phyloP scores from a whole-genome alignment of 2,329 filamentous ascomycete genomes.

The Pseudogymnoascus sp. region DNA sequence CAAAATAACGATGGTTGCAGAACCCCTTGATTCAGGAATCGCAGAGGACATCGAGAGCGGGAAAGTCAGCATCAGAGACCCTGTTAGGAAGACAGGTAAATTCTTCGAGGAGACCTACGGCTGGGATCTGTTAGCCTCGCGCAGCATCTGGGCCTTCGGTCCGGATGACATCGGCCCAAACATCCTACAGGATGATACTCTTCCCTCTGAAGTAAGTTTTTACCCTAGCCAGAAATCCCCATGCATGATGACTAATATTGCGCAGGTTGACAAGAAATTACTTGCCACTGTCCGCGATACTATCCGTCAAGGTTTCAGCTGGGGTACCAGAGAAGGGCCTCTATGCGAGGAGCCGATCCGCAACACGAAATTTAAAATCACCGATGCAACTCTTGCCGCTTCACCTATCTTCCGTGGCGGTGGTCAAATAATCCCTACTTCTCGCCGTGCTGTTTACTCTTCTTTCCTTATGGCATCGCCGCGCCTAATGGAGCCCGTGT shows the following conservation, averaged over 20 bases:
- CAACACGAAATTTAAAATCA: conserved; percentile 96
- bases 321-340: conserved; percentile 91
- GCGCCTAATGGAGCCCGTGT: conserved; percentile 92
- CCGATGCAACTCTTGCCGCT: conserved; percentile 75
- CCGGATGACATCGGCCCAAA: conserved; percentile 93
- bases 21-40: conserved; percentile 90
- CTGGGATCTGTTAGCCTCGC: conserved; percentile 87
- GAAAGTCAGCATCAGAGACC: conserved; percentile 83
- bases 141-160: conserved; percentile 98
- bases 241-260: conserved; percentile 6
- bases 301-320: conserved; percentile 91
- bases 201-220: conserved; percentile 68
- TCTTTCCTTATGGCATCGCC: conserved; percentile 97
- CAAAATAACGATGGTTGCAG: conserved; percentile 96
- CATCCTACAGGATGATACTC: conserved; percentile 91
- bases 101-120: conserved; percentile 97
- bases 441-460: conserved; percentile 85
- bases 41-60: conserved; percentile 90
- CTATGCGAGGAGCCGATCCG: conserved; percentile 98
- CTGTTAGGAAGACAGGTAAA: conserved; percentile 84
- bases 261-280: conserved; percentile 79
- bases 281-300: conserved; percentile 83
- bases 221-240: background rate
- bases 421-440: conserved; percentile 94
- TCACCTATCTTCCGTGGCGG: conserved; percentile 93